Percentiles rank a stretch among this genome's conserved stretches.
These are phyloP conservation scores for Rubroshorea leprosula DNA, from an alignment of 345 rosid genomes.

Conservation along the genomic window DNA sequence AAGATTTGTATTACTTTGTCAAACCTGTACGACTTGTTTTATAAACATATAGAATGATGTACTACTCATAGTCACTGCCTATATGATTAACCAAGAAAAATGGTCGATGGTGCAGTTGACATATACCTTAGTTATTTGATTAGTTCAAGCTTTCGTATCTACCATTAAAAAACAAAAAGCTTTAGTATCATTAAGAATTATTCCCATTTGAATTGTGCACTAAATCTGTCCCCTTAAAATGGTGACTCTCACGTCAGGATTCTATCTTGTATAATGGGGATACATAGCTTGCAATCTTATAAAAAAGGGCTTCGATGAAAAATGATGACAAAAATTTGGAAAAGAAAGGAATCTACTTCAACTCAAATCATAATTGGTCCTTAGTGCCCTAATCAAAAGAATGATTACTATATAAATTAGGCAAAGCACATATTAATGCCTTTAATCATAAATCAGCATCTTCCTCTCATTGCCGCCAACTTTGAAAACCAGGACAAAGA, in stretches of 20 bases:
- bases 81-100: too few species aligned
- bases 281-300: too few species aligned
- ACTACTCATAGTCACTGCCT: too few species aligned
- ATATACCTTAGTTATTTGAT: too few species aligned
- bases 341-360: conserved; percentile 22
- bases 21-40: too few species aligned
- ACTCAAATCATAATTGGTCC: conserved; percentile 13
- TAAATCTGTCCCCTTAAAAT: conserved; percentile 6
- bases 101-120: too few species aligned
- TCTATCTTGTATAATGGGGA: too few species aligned
- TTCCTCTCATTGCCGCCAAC: conserved; percentile 18
- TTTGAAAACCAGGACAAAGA: conserved; percentile 17
- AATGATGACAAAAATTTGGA: not conserved
- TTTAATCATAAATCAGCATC: conserved; percentile 12
- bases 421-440: conserved; percentile 9
- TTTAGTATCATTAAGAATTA: conserved; percentile 1
- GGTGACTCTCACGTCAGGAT: conserved; percentile 3
- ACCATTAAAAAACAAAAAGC: too few species aligned
- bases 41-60: too few species aligned
- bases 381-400: conserved; percentile 9
- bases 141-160: too few species aligned
- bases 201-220: conserved; percentile 8
- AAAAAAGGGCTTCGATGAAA: too few species aligned
- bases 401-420: conserved; percentile 3
- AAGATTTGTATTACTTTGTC: too few species aligned